Evolutionary conservation across 768 basidiomycete species (phyloP).

Genomic region (Kondoa subrosea): DNA sequence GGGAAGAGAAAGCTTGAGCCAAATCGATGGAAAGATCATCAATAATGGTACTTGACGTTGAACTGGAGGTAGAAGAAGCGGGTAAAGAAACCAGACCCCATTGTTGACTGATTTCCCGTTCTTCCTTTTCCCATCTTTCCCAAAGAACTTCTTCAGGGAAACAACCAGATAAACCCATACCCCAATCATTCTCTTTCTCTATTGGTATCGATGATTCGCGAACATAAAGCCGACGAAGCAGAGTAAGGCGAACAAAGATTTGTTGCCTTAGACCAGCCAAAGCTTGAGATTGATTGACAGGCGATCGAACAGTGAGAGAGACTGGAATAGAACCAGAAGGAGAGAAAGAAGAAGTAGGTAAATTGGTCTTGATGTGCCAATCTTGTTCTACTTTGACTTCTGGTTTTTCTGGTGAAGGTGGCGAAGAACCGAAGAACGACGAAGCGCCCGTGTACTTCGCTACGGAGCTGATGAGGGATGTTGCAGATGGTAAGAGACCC

Average conservation of each 20-base stretch:
- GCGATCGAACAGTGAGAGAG: slow-evolving; percentile 26
- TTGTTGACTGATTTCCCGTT: slow-evolving; percentile 27
- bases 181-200: slow-evolving; percentile 27
- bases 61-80: slow-evolving; percentile 19
- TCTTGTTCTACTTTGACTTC: not conserved
- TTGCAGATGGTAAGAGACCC: not conserved
- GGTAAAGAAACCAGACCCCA: slow-evolving; percentile 28
- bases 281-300: slow-evolving; percentile 21
- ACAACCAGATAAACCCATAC: slow-evolving; percentile 18
- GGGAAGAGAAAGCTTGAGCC: slow-evolving; percentile 19
- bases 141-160: slow-evolving; percentile 25
- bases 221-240: slow-evolving; percentile 27
- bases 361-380: slow-evolving; percentile 3
- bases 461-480: not conserved
- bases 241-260: slow-evolving; percentile 27
- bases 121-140: slow-evolving; percentile 27
- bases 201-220: slow-evolving; percentile 20
- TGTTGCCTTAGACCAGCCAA: slow-evolving; percentile 9
- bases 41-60: slow-evolving; percentile 24
- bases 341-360: slow-evolving; percentile 25
- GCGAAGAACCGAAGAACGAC: not conserved
- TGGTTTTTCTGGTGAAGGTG: not conserved
- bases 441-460: not conserved
- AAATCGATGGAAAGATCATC: slow-evolving; percentile 27
- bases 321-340: slow-evolving; percentile 26